Percentiles rank a stretch among this genome's conserved stretches.
These are phyloP conservation scores for Saposhnikovia divaricata DNA, from an alignment of 129 eudicot species.

Conservation along the genomic window DNA sequence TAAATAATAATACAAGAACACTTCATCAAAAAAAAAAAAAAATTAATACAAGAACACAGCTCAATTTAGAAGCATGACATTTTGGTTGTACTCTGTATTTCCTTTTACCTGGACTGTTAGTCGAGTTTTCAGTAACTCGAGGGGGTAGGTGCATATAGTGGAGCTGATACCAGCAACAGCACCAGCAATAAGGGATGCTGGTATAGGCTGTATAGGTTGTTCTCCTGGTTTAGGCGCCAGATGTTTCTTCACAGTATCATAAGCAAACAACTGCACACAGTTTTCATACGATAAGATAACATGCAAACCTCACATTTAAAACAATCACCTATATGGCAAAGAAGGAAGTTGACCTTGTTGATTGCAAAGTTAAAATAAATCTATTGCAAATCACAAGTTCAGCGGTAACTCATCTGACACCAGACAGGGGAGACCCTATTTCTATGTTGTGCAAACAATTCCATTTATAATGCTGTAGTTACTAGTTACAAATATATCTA, in stretches of 20 bases:
- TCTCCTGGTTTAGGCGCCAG: slow-evolving; percentile 72
- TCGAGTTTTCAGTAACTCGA: slow-evolving; percentile 85
- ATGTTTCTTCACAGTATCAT: slow-evolving; percentile 67
- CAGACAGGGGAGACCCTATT: neutral
- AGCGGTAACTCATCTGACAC: neutral
- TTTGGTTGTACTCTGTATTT: neutral
- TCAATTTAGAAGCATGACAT: neutral
- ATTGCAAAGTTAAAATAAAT: neutral
- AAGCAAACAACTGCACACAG: slow-evolving; percentile 60
- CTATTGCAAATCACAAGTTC: neutral
- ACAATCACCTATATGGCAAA: neutral
- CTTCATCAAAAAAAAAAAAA: too few species aligned
- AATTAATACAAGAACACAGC: neutral
- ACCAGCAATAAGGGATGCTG: slow-evolving; percentile 77
- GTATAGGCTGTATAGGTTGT: slow-evolving; percentile 47
- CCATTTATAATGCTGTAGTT: neutral
- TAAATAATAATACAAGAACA: neutral
- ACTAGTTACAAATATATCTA: neutral
- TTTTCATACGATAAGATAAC: slow-evolving; percentile 10
- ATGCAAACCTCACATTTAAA: neutral
- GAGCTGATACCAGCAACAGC: slow-evolving; percentile 90
- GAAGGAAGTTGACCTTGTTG: neutral
- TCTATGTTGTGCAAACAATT: neutral
- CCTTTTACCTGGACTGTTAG: slow-evolving; percentile 71
- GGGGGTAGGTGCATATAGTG: slow-evolving; percentile 78